Evolutionary conservation across 768 basidiomycete species (phyloP), one percentile per base, ranked within the genome.

Genomic region (Serendipita sp.): DNA sequence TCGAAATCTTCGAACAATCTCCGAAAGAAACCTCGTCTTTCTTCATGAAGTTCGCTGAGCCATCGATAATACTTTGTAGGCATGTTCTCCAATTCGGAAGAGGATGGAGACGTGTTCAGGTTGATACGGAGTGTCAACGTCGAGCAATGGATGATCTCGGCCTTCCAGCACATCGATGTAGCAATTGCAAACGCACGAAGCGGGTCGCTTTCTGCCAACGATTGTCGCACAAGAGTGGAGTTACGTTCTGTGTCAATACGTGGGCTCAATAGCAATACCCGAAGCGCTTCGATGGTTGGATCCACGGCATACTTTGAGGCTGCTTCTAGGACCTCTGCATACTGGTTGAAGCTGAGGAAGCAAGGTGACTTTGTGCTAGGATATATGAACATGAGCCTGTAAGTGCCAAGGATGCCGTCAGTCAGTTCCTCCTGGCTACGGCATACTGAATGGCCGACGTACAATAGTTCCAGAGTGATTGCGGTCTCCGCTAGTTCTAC

Each of bases 1-100:
- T 58, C 53, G 26, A 58, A 58, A 22, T 58, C 53, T 58, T 58
- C 53, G 26, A 58, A 58, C 31, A 58, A 34, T 58, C 53, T 24
- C 20, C 53, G 20, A 34, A 58, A 58, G 53, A 58, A 58, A 11
- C 13, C 53, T 11, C 53, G 20, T 28, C 53, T 58, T n/a, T 24
- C 20, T 58, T 58, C 53, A 31, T 58, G 53, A 26, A 58, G 17
- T 24, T 24, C 30, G 24, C 17, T 28, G 20, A 58, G 53, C 20
- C 30, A 33, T 24, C 20, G 20, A 33, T 58, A 58, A 31, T 58
- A 33, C 30, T 58, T 58, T 4, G 53, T 58, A 4, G 53, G 53
- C 53, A 58, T 58, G 17, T 58, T 33, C 9, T 58, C 53, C 20
- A 58, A n/a, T 28, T 58, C 24, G 31, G 26, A n/a, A 4, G 53